Percentiles rank a stretch among this genome's conserved stretches.
Conservation (phyloP, 1,139 yeast genomes). For the Meyerozyma smithsonii region DNA sequence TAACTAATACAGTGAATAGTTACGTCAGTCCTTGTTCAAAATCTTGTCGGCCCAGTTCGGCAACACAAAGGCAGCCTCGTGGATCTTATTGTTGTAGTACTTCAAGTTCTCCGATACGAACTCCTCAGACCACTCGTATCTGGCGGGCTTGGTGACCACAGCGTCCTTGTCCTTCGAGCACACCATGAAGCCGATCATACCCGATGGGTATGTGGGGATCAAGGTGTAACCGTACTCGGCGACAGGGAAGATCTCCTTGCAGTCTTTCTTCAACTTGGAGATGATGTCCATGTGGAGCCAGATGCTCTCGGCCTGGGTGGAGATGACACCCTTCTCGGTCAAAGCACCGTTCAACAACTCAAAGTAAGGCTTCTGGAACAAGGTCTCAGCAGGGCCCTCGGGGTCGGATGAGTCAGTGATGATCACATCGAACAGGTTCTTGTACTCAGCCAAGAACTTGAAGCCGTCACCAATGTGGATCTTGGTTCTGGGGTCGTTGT, state of each 20-base stretch:
- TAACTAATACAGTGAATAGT: constrained; percentile 1
- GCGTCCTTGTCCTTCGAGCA: constrained; percentile 70
- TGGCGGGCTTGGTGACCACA: constrained; percentile 60
- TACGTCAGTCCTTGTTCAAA: constrained; percentile 17
- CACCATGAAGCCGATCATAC: constrained; percentile 92
- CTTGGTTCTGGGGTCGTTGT: constrained; percentile 74
- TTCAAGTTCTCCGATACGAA: constrained; percentile 63
- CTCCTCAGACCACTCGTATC: constrained; percentile 56
- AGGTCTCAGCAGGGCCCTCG: constrained; percentile 90
- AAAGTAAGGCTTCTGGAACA: constrained; percentile 85
- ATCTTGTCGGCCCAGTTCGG: constrained; percentile 75
- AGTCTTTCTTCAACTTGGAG: constrained; percentile 67
- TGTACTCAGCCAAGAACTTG: constrained; percentile 75
- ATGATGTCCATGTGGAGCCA: constrained; percentile 84
- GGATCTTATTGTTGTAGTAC: constrained; percentile 77
- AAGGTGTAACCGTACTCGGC: constrained; percentile 85
- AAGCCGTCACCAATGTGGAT: constrained; percentile 90
- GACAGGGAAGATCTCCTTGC: constrained; percentile 76
- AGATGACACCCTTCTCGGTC: constrained; percentile 81
- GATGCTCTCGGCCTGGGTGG: constrained; percentile 88
- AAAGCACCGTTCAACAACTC: constrained; percentile 73
- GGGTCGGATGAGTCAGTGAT: constrained; percentile 95
- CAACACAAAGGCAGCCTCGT: constrained; percentile 78
- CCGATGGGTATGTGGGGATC: constrained; percentile 92
- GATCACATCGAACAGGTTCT: constrained; percentile 75